Evolutionary conservation across 176 grass and related monocot genomes (phyloP).

Genomic region (Eragrostis curvula): DNA sequence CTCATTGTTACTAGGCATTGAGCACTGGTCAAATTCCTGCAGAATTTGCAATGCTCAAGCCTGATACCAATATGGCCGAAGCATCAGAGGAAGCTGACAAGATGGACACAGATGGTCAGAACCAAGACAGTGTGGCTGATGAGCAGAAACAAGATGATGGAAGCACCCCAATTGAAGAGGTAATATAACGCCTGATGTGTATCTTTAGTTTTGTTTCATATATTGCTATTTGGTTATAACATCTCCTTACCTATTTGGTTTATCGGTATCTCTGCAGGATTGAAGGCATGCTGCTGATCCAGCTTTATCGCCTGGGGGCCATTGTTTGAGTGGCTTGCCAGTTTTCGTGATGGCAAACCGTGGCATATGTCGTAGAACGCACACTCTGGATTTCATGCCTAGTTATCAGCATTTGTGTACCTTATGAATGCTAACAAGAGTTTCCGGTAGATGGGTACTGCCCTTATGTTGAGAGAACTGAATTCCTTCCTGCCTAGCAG

Average conservation of each 20-base stretch:
- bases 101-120: constrained; percentile 74
- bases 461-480: background rate
- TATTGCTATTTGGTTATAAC: background rate
- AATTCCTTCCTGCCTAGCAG: background rate
- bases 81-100: constrained; percentile 56
- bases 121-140: constrained; percentile 46
- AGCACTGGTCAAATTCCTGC: constrained; percentile 87
- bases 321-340: constrained; percentile 1
- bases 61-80: constrained; percentile 54
- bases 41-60: constrained; percentile 77
- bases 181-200: background rate
- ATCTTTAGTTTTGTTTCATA: background rate
- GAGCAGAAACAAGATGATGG: constrained; percentile 61
- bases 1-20: constrained; percentile 53
- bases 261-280: constrained; percentile 29
- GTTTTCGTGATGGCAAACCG: background rate
- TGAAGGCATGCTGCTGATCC: constrained; percentile 22
- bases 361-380: background rate
- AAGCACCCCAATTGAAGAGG: constrained; percentile 64
- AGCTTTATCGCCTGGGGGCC: background rate
- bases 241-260: background rate
- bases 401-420: constrained; percentile 29
- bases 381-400: background rate
- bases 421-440: constrained; percentile 39
- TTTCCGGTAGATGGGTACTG: constrained; percentile 27